phyloP scores from a whole-genome alignment of 192 early-diverging fungal species.

The Backusella morwellensis region DNA sequence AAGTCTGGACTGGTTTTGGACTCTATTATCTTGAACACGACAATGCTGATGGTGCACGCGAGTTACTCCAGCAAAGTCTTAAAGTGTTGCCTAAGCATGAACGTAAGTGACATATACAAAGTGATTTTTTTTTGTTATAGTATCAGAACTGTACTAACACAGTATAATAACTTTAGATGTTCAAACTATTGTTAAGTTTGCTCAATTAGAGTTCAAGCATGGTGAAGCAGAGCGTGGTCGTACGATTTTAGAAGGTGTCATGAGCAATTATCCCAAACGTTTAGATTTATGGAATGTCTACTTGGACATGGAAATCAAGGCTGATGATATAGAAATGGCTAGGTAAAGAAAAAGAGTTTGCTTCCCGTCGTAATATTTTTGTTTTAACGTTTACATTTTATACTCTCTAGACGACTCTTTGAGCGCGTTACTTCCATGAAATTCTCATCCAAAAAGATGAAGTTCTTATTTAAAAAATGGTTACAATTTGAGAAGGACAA shows the following conservation, averaged over 20 bases:
- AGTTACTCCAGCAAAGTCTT: constrained; percentile 76
- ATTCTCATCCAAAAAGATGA: constrained; percentile 97
- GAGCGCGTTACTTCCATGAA: constrained; percentile 87
- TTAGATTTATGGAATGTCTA: constrained; percentile 97
- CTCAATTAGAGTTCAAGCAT: constrained; percentile 95
- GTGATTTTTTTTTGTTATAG: not conserved
- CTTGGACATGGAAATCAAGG: constrained; percentile 92
- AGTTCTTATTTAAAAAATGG: constrained; percentile 99
- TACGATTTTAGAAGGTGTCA: constrained; percentile 95
- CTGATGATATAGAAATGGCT: constrained; percentile 62
- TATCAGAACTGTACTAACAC: constrained; percentile 10
- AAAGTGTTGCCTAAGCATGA: constrained; percentile 91
- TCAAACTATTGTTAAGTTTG: constrained; percentile 94
- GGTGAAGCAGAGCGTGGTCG: constrained; percentile 97
- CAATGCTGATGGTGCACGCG: constrained; percentile 75
- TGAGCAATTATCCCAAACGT: constrained; percentile 90
- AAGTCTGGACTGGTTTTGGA: constrained; percentile 90
- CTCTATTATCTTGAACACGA: constrained; percentile 74
- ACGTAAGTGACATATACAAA: constrained; percentile 49
- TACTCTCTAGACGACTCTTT: constrained; percentile 66
- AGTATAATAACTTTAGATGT: constrained; percentile 49
- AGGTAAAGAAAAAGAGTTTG: constrained; percentile 40
- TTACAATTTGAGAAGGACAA: constrained; percentile 91
- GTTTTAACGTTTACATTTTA: not conserved
- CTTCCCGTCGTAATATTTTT: not conserved